Evolutionary conservation across 2,329 filamentous ascomycete genomes (phyloP).

Genomic region (Moelleriella libera): DNA sequence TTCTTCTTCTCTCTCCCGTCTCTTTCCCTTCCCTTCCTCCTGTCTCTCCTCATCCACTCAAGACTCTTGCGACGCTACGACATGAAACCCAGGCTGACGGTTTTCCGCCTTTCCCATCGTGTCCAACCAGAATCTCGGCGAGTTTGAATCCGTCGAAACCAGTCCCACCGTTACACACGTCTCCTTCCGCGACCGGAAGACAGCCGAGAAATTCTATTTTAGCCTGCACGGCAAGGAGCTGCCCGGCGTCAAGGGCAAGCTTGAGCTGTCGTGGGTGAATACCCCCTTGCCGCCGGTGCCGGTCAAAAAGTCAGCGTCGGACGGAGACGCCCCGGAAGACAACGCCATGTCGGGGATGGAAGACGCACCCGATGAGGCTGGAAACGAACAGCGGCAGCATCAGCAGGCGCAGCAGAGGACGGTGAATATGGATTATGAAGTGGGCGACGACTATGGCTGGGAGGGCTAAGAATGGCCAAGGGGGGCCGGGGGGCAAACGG

Average conservation of each 20-base stretch:
- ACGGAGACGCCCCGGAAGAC: conserved; percentile 14
- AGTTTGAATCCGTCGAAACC: conserved; percentile 43
- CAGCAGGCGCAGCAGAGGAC: conserved; percentile 8
- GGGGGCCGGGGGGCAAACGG: background rate
- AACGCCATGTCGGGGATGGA: conserved; percentile 11
- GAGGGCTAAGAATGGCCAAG: conserved; percentile 7
- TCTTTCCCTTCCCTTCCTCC: background rate
- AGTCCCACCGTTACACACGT: conserved; percentile 34
- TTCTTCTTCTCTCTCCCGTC: background rate
- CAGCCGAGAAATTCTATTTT: conserved; percentile 57
- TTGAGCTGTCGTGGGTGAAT: conserved; percentile 51
- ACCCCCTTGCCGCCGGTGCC: background rate
- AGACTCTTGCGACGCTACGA: too few species aligned
- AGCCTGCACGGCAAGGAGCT: conserved; percentile 42
- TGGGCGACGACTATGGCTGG: conserved; percentile 36
- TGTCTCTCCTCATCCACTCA: too few species aligned
- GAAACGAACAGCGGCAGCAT: conserved; percentile 10
- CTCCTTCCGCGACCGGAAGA: conserved; percentile 52
- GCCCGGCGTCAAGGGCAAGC: conserved; percentile 44
- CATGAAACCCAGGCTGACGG: background rate
- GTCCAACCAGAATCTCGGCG: conserved; percentile 39
- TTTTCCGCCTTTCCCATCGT: background rate
- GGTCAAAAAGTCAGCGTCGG: background rate
- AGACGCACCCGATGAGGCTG: conserved; percentile 10
- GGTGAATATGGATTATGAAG: conserved; percentile 38